Percentiles rank a stretch among this genome's conserved stretches.
Evolutionary conservation across 345 rosid species (phyloP).

Genomic region (Brassica incana): DNA sequence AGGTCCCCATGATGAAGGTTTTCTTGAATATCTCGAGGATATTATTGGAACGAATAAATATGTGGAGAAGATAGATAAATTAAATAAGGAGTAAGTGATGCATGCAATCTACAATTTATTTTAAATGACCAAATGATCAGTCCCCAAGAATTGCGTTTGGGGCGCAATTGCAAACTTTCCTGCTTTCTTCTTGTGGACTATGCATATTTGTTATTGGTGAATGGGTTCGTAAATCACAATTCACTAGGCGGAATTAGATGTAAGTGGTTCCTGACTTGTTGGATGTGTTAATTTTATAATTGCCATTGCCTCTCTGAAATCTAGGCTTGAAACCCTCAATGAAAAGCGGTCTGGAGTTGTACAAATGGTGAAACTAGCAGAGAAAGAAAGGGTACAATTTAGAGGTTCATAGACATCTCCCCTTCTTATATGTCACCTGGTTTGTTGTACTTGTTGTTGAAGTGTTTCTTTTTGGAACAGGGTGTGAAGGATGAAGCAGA

Average conservation of each 20-base stretch:
- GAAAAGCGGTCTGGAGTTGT: slow-evolving; percentile 95
- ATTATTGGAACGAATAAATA: slow-evolving; percentile 93
- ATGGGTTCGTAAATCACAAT: background rate
- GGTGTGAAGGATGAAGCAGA: slow-evolving; percentile 94
- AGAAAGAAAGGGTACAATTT: slow-evolving; percentile 91
- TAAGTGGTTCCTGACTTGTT: slow-evolving; percentile 10
- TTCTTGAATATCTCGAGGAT: slow-evolving; percentile 94
- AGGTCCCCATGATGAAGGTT: slow-evolving; percentile 98
- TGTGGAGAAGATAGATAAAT: slow-evolving; percentile 86
- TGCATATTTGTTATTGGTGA: slow-evolving; percentile 17
- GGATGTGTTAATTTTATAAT: slow-evolving; percentile 9
- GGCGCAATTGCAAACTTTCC: background rate
- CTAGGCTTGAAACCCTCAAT: slow-evolving; percentile 81
- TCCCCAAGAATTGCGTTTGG: slow-evolving; percentile 10
- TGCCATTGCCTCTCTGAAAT: slow-evolving; percentile 19
- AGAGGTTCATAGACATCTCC: slow-evolving; percentile 64
- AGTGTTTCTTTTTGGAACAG: slow-evolving; percentile 45
- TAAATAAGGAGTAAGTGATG: slow-evolving; percentile 70
- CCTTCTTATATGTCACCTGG: background rate
- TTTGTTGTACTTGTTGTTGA: slow-evolving; percentile 17
- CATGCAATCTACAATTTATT: slow-evolving; percentile 11
- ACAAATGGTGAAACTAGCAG: slow-evolving; percentile 96
- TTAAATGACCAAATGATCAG: background rate
- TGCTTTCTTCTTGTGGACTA: slow-evolving; percentile 20
- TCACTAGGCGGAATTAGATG: slow-evolving; percentile 16